A percentile compares a stretch with the other conserved stretches of the same genome.
Conservation (phyloP, 495 filamentous ascomycete genomes). For the Podospora australis region DNA sequence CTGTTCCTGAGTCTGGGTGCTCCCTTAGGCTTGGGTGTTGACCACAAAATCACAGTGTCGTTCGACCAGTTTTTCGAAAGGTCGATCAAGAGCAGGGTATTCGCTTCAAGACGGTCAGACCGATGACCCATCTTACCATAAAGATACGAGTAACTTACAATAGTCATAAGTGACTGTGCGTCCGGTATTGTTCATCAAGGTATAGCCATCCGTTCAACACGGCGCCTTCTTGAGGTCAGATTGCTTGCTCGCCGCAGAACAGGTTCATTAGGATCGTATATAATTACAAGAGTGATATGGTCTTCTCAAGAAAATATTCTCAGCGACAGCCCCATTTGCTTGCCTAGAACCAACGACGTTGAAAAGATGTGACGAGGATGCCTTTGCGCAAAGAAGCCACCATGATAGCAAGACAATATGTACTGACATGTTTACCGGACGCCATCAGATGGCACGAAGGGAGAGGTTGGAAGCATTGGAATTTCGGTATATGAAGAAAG, state of each 20-base stretch:
- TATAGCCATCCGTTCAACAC: constrained; percentile 18
- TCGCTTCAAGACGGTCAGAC: constrained; percentile 1
- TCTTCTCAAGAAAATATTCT: constrained; percentile 16
- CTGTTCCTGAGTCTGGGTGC: constrained; percentile 11
- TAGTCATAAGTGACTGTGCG: constrained; percentile 11
- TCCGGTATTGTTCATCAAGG: constrained; percentile 14
- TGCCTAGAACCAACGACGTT: constrained; percentile 8
- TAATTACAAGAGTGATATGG: constrained; percentile 22
- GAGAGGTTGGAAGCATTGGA: too few relatives aligned
- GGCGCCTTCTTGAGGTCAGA: constrained; percentile 10
- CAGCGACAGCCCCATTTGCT: constrained; percentile 13
- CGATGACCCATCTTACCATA: background rate
- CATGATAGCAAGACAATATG: background rate
- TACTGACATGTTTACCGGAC: constrained; percentile 1
- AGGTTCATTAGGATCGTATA: background rate
- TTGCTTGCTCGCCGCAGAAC: background rate
- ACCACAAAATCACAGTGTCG: constrained; percentile 8
- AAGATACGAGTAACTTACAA: constrained; percentile 6
- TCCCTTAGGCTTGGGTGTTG: constrained; percentile 12
- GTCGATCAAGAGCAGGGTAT: constrained; percentile 19
- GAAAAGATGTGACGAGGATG: background rate
- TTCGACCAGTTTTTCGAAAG: constrained; percentile 15
- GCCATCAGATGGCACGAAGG: too few relatives aligned
- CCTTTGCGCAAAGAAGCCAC: background rate
- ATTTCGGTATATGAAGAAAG: too few relatives aligned